Conservation (phyloP, 805 yeast species). For the Helenozyma baotianmanensis region DNA sequence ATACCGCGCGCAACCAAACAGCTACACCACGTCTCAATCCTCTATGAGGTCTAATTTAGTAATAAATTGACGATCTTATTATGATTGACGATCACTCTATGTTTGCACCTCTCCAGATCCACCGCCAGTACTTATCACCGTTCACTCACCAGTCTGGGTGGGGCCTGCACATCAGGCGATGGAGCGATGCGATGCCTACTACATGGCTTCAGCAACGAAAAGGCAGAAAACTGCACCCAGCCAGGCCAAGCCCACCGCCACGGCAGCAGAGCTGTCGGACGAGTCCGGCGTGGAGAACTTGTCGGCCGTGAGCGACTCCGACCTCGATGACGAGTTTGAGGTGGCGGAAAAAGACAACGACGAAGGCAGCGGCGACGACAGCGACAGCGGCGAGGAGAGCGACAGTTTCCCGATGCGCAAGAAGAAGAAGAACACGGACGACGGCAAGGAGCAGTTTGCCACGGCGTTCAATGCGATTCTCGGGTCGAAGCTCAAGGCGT, state of each 20-base stretch:
- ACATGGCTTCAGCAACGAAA: too few species aligned
- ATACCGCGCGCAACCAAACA: too few species aligned
- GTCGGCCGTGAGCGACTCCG: conserved; percentile 14
- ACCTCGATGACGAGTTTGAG: conserved; percentile 26
- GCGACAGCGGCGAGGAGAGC: conserved; percentile 20
- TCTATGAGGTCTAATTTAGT: too few species aligned
- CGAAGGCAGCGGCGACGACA: conserved; percentile 19
- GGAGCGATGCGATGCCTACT: too few species aligned
- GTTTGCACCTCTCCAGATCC: too few species aligned
- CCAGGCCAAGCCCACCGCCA: neutral
- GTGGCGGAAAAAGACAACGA: conserved; percentile 14
- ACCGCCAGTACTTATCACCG: too few species aligned
- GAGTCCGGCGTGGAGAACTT: neutral
- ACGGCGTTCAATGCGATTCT: conserved; percentile 79
- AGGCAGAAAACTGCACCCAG: too few species aligned
- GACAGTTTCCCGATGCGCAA: conserved; percentile 44
- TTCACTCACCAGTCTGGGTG: too few species aligned
- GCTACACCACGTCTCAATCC: too few species aligned
- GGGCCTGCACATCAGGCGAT: too few species aligned
- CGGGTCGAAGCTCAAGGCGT: conserved; percentile 81
- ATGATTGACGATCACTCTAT: too few species aligned
- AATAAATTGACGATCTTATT: too few species aligned
- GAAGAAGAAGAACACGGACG: conserved; percentile 53
- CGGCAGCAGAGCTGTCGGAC: neutral
- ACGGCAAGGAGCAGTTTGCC: conserved; percentile 76